These are phyloP conservation scores for Aspergillus nidulans DNA, from an alignment of 495 filamentous ascomycete species.

Conservation along the genomic window DNA sequence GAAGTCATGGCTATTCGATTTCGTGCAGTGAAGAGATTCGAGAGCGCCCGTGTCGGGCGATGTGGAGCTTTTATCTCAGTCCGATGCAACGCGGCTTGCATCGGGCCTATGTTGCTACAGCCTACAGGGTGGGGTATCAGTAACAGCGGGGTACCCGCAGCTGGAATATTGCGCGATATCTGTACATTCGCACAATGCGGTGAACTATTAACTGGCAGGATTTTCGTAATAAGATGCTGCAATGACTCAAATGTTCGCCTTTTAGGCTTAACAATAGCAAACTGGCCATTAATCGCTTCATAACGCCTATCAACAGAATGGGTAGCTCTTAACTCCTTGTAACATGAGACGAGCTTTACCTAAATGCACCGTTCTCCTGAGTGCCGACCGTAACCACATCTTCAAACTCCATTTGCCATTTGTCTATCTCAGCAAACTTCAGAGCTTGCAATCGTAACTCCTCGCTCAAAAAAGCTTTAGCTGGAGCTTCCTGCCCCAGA, in stretches of 20 bases:
- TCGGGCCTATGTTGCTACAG: not conserved
- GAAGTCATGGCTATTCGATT: slow-evolving; percentile 26
- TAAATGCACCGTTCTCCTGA: slow-evolving; percentile 19
- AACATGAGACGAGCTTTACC: slow-evolving; percentile 1
- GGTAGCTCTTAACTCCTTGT: not conserved
- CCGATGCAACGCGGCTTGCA: not conserved
- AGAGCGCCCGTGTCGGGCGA: not conserved
- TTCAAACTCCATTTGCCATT: slow-evolving; percentile 73
- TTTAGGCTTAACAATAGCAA: too few relatives aligned
- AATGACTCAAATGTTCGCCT: too few relatives aligned
- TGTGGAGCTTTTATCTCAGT: not conserved
- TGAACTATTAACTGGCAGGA: too few relatives aligned
- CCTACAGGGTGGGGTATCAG: slow-evolving; percentile 2
- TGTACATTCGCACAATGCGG: not conserved
- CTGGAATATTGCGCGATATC: not conserved
- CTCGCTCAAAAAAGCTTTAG: slow-evolving; percentile 25
- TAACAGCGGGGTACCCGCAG: slow-evolving; percentile 11
- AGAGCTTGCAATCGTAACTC: slow-evolving; percentile 35
- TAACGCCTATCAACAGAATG: not conserved
- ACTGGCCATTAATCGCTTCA: not conserved
- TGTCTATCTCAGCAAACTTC: slow-evolving; percentile 66
- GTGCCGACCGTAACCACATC: slow-evolving; percentile 38
- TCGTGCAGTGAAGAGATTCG: not conserved
- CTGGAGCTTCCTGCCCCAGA: slow-evolving; percentile 11
- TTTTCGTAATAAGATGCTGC: too few relatives aligned